A percentile compares a stretch with the other conserved stretches of the same genome.
phyloP scores from a whole-genome alignment of 208 protist genomes.

The Acanthamoeba castellanii region DNA sequence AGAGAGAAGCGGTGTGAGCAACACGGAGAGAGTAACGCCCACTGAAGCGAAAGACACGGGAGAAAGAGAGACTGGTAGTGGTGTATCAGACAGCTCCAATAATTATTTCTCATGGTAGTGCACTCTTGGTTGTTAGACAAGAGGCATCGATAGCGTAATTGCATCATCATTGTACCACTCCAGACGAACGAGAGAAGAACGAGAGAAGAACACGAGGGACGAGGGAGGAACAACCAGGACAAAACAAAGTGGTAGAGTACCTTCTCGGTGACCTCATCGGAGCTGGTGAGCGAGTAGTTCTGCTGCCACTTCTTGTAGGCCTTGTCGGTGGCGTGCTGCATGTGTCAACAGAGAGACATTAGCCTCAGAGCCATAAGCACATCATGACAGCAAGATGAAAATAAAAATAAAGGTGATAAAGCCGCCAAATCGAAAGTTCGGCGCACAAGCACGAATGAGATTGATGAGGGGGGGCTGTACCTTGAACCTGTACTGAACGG shows the following conservation, averaged over 20 bases:
- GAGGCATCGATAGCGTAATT: conserved; percentile 13
- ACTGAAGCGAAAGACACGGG: not conserved
- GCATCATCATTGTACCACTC: not conserved
- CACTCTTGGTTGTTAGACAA: conserved; percentile 28
- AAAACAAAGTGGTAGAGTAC: not conserved
- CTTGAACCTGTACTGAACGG: conserved; percentile 30
- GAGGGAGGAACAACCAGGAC: not conserved
- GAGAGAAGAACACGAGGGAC: not conserved
- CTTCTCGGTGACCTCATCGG: not conserved
- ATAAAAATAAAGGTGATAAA: not conserved
- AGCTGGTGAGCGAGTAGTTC: not conserved
- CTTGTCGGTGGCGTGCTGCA: conserved; percentile 8
- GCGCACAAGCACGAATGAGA: not conserved
- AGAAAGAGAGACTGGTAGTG: not conserved
- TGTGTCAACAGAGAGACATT: not conserved
- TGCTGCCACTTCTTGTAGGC: conserved; percentile 32
- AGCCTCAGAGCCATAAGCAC: not conserved
- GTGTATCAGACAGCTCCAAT: conserved; percentile 46
- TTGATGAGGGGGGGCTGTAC: not conserved
- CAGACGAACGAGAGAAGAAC: not conserved
- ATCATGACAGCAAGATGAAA: too few relatives aligned
- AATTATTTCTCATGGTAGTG: conserved; percentile 30
- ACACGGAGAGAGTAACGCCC: too few relatives aligned
- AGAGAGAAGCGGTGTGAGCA: not conserved
- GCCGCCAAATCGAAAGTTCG: too few relatives aligned